These are phyloP conservation scores for Zasmidium cellare DNA, from an alignment of 2,329 filamentous ascomycete species.

Conservation along the genomic window DNA sequence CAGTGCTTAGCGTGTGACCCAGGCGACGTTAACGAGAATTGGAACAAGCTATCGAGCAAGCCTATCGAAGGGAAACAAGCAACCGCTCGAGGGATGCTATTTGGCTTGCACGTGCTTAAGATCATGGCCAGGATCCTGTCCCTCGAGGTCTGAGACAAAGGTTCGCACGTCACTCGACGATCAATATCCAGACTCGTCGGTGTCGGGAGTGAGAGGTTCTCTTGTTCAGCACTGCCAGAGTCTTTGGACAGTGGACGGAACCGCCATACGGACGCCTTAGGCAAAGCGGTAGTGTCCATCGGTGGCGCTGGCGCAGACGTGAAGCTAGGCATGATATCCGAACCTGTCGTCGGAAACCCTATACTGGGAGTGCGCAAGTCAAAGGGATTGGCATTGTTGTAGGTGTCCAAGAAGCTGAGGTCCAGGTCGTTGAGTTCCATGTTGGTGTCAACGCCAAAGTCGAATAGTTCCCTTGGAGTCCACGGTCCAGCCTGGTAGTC, in stretches of 20 bases:
- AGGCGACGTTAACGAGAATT: slow-evolving; percentile 61
- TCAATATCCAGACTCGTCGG: slow-evolving; percentile 40
- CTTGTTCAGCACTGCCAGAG: slow-evolving; percentile 36
- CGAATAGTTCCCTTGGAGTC: slow-evolving; percentile 47
- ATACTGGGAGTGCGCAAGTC: slow-evolving; percentile 36
- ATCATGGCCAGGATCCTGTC: slow-evolving; percentile 67
- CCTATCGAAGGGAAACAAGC: slow-evolving; percentile 64
- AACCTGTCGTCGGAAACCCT: slow-evolving; percentile 33
- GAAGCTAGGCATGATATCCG: slow-evolving; percentile 36
- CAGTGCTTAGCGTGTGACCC: slow-evolving; percentile 58
- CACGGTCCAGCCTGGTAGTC: slow-evolving; percentile 39
- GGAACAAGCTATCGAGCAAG: slow-evolving; percentile 61
- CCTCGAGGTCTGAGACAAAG: slow-evolving; percentile 42
- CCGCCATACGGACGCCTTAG: slow-evolving; percentile 46
- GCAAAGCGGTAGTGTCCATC: slow-evolving; percentile 37
- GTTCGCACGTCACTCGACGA: slow-evolving; percentile 44
- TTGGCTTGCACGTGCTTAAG: slow-evolving; percentile 56
- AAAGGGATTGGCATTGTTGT: slow-evolving; percentile 47
- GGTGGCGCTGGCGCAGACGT: slow-evolving; percentile 33
- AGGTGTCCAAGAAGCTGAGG: slow-evolving; percentile 46
- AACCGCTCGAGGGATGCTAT: slow-evolving; percentile 53
- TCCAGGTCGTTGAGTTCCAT: slow-evolving; percentile 48
- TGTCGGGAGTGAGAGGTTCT: slow-evolving; percentile 42
- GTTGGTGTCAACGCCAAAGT: slow-evolving; percentile 47
- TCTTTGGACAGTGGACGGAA: slow-evolving; percentile 42